Conservation (phyloP, 495 filamentous ascomycete genomes). For the Tuber microsphaerosporum region DNA sequence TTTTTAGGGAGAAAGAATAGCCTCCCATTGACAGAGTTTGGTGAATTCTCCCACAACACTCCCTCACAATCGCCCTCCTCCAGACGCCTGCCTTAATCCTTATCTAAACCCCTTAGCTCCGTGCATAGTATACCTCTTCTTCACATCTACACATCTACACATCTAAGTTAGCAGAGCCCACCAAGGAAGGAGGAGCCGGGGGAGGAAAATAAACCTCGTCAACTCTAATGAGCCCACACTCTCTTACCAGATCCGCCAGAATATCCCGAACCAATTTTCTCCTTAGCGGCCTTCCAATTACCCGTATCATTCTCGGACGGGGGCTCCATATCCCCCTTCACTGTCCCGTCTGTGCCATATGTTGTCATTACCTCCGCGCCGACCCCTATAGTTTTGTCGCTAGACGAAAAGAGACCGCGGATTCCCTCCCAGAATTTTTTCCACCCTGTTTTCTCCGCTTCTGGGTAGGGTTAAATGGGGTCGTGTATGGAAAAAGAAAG, state of each 20-base stretch:
- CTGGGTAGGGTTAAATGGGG: neutral
- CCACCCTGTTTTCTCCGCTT: neutral
- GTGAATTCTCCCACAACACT: neutral
- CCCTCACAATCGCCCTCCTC: neutral
- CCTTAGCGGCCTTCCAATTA: neutral
- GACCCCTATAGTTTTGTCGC: neutral
- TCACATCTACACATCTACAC: constrained; percentile 17
- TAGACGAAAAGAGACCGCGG: neutral
- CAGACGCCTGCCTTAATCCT: neutral
- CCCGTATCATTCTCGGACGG: neutral
- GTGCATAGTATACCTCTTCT: neutral
- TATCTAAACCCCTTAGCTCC: neutral
- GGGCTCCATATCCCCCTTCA: too few relatives aligned
- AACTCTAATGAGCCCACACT: neutral
- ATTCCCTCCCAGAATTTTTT: neutral
- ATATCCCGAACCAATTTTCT: neutral
- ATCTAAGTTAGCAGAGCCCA: constrained; percentile 5
- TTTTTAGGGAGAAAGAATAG: neutral
- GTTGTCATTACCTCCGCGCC: neutral
- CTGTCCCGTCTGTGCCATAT: neutral
- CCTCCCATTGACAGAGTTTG: neutral
- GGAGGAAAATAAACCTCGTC: neutral
- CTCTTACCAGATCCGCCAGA: neutral
- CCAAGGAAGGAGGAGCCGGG: neutral
- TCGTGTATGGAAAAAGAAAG: neutral